Evolutionary conservation across 768 basidiomycete genomes (phyloP), one percentile per base, ranked within the genome.

Genomic region (Xanthoconium stramineum): DNA sequence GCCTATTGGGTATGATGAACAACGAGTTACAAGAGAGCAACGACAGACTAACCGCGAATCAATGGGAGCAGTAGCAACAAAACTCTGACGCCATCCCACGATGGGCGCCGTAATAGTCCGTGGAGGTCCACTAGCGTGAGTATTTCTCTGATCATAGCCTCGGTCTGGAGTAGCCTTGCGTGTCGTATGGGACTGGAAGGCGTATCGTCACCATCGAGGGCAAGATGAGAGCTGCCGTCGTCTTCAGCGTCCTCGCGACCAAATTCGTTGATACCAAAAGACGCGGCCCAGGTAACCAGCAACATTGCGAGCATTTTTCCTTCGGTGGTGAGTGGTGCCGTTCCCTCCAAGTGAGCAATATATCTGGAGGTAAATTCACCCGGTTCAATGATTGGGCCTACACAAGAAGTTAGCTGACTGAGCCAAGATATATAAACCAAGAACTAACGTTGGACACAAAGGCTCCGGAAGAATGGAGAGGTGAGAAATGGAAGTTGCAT

Each of bases 361-460:
- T 84, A 94, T 46, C 92, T 81, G n/a, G 82, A 75, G 28, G 82
- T 76, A 63, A 94, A 95, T 66, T 95, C 92, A 38, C 75, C 75
- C 6, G 89, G 81, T 62, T 96, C 93, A 47, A 96, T 77, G 54
- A 96, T 80, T 10, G 94, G 94, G 44, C 92, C 94, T 97, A 69
- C 10, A 69, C 10, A 32, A 53, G 24, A 40, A 44, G 53, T 65
- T 35, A 63, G 53, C 32, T 24, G 49, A 50, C 50, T 39, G 43
- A 20, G 50, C 12, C 5, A 43, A 13, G 39, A 47, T 51, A 55
- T 32, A 38, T 8, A 8, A 13, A 63, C 44, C 9, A 39, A 57
- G 55, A 17, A 72, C 80, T 71, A 69, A 95, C 94, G 85, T 70
- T 98, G 94, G 32, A 92, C 75, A 57, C 85, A 82, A 65, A 97